Conservation (phyloP, 129 eudicot species). For the Pseudognaphalium luteoalbum region DNA sequence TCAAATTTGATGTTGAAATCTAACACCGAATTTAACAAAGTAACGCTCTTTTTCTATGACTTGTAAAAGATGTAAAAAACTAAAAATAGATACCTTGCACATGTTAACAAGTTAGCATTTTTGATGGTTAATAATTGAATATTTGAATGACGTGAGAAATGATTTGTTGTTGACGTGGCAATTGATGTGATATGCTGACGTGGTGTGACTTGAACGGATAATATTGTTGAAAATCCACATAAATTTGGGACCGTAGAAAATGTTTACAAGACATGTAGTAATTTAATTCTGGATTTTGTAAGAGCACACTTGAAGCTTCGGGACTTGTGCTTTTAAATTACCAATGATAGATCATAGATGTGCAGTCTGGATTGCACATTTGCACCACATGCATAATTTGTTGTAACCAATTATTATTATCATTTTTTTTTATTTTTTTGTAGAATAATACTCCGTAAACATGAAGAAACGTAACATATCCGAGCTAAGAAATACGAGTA, state of each 20-base stretch:
- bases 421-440: not conserved
- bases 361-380: not conserved
- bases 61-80: too few species aligned
- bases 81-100: too few species aligned
- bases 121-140: not conserved
- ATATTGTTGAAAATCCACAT: conserved; percentile 17
- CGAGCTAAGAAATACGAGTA: too few species aligned
- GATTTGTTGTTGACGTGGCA: too few species aligned
- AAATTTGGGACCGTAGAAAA: not conserved
- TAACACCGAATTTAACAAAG: too few species aligned
- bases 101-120: too few species aligned
- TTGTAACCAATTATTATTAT: not conserved
- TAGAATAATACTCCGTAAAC: too few species aligned
- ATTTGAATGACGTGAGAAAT: not conserved
- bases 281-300: conserved; percentile 6
- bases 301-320: conserved; percentile 35
- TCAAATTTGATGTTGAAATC: too few species aligned
- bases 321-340: conserved; percentile 10
- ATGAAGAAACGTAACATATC: too few species aligned
- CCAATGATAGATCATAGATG: not conserved
- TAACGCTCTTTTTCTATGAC: too few species aligned
- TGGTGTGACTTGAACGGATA: not conserved
- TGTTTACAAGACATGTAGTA: not conserved
- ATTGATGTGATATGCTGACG: not conserved
- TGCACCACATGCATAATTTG: not conserved